phyloP scores from a whole-genome alignment of 805 yeast species.

The Candida taoyuanica region DNA sequence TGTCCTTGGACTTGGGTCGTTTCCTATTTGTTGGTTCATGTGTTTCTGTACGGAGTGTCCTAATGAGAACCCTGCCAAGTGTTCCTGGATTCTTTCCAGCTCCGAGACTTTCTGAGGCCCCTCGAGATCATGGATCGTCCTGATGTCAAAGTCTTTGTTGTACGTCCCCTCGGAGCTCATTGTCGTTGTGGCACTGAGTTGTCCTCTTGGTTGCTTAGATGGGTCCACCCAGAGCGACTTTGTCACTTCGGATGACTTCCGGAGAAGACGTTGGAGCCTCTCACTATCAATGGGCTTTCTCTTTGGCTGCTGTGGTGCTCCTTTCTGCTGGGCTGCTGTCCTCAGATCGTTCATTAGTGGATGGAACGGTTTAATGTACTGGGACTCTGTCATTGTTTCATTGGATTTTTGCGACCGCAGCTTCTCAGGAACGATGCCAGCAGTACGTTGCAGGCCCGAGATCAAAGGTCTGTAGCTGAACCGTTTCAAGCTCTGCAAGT shows the following conservation, averaged over 20 bases:
- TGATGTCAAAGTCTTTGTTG: constrained; percentile 1
- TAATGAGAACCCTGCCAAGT: constrained; percentile 9
- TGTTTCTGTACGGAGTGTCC: constrained; percentile 2
- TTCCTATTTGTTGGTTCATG: background rate
- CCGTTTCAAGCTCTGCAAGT: constrained; percentile 18
- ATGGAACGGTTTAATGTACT: constrained; percentile 3
- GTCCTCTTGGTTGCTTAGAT: background rate
- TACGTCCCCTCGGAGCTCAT: constrained; percentile 6
- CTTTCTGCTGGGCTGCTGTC: background rate
- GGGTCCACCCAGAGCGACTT: constrained; percentile 9
- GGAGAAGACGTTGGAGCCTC: constrained; percentile 3
- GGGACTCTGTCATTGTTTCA: background rate
- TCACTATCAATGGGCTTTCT: constrained; percentile 2
- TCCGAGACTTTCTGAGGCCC: background rate
- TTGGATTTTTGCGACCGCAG: background rate
- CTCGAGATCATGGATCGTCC: background rate
- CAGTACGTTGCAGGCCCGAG: constrained; percentile 9
- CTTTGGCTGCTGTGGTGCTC: background rate
- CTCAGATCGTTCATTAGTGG: constrained; percentile 5
- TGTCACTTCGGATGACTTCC: constrained; percentile 9
- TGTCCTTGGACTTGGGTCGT: constrained; percentile 12
- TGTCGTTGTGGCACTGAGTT: constrained; percentile 1
- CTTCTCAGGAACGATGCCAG: background rate
- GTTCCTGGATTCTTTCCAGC: constrained; percentile 7
- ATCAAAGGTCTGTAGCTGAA: constrained; percentile 19